These are phyloP conservation scores for Panus rudis DNA, from an alignment of 768 basidiomycete genomes.

Conservation along the genomic window DNA sequence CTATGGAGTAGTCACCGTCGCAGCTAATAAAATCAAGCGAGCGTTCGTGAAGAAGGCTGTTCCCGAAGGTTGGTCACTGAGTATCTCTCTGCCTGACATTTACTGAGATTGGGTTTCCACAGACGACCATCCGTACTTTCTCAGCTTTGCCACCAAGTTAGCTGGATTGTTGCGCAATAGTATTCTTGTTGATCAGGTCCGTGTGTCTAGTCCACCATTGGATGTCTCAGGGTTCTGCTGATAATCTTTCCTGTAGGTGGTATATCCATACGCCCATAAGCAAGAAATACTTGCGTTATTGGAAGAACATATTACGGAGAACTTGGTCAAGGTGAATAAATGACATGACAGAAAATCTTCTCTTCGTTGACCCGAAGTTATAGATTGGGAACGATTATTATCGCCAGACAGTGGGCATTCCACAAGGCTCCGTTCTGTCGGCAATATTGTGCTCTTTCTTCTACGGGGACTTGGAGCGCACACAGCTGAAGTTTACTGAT, in stretches of 20 bases:
- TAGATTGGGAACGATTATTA: conserved; percentile 81
- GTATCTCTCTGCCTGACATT: not conserved
- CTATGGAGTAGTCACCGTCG: conserved; percentile 59
- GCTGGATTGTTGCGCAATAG: conserved; percentile 63
- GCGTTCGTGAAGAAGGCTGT: conserved; percentile 53
- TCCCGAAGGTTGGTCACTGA: conserved; percentile 54
- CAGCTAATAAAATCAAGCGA: conserved; percentile 49
- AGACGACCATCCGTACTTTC: conserved; percentile 78
- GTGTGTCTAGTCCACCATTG: not conserved
- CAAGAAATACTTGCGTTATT: conserved; percentile 65
- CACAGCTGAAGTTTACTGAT: conserved; percentile 43
- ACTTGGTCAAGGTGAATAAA: conserved; percentile 72
- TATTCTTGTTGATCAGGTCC: conserved; percentile 82
- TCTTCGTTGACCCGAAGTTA: not conserved
- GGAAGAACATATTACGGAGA: conserved; percentile 85
- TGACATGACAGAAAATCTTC: not conserved
- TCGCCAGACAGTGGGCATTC: conserved; percentile 89
- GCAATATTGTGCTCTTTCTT: conserved; percentile 90
- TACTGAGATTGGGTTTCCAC: not conserved
- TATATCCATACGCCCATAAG: conserved; percentile 45
- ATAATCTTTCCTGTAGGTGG: conserved; percentile 31
- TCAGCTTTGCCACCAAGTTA: conserved; percentile 59
- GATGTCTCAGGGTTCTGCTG: not conserved
- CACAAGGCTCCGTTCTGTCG: conserved; percentile 96
- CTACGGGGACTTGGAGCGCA: conserved; percentile 84